Conservation (phyloP, 2,329 filamentous ascomycete genomes). For the Xylariaceae sp. region DNA sequence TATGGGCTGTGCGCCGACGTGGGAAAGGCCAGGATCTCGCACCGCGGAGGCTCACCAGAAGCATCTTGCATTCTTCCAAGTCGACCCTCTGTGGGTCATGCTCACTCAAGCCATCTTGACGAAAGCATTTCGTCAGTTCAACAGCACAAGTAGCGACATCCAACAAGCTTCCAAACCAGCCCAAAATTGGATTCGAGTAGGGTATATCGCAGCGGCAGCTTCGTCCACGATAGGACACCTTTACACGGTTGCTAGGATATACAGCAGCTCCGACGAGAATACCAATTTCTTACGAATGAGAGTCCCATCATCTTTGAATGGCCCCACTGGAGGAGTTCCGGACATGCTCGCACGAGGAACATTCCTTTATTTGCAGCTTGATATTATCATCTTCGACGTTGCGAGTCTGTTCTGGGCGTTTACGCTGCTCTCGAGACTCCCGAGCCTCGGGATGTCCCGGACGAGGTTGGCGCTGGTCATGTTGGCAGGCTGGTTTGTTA, state of each 20-base stretch:
- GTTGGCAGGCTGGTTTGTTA: conserved; percentile 15
- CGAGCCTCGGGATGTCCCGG: conserved; percentile 6
- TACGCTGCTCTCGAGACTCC: conserved; percentile 14
- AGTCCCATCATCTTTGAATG: conserved; percentile 16
- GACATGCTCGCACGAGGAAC: conserved; percentile 20
- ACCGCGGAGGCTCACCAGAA: conserved; percentile 21
- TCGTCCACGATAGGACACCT: conserved; percentile 19
- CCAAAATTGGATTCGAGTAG: conserved; percentile 17
- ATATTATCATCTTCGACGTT: conserved; percentile 25
- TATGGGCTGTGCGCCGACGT: conserved; percentile 23
- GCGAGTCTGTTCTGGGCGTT: conserved; percentile 26
- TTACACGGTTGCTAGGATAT: conserved; percentile 18
- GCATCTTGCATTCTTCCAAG: conserved; percentile 24
- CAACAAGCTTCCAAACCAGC: conserved; percentile 5
- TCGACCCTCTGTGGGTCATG: conserved; percentile 24
- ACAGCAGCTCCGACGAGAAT: conserved; percentile 9
- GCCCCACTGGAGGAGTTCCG: conserved; percentile 15
- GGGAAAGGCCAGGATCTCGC: conserved; percentile 21
- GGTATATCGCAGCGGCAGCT: conserved; percentile 22
- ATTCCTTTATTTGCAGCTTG: conserved; percentile 29
- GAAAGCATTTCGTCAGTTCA: conserved; percentile 6
- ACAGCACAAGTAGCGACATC: neutral
- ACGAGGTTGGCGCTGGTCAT: conserved; percentile 7
- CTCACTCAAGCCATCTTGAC: conserved; percentile 10
- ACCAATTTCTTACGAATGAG: conserved; percentile 21